Base-by-base conservation (phyloP, 345 rosid genomes). In the Ceriops zippeliana region DNA sequence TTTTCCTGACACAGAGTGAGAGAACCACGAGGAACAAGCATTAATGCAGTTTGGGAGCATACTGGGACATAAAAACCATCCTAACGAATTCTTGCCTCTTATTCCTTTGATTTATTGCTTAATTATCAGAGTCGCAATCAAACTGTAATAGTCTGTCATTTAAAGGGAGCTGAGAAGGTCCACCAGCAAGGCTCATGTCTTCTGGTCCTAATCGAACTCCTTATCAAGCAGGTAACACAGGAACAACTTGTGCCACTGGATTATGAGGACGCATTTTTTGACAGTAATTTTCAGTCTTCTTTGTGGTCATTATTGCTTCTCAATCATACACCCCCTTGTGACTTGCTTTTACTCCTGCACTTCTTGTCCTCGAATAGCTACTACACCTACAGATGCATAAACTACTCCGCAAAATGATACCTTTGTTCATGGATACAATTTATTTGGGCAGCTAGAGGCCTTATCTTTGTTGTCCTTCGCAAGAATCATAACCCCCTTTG, bases 61-160 rank as follows among this genome's bases (percentile, higher is more conserved):
- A 65, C 11, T 11, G 61, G 21, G 68, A 54, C 72, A 61, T 22
- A 34, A 49, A 63, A 52, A 69, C 60, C 34, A 37, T 22, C n/a
- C 2, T 54, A 62, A 67, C 69, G 59, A 58, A 63, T 71, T 26
- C 54, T 51, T 67, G 75, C 54, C n/a, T 46, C 71, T 13, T 64
- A 28, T 56, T 51, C 46, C 59, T 63, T 11, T 27, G 17, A 16
- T 61, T 52, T 63, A 21, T 69, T 38, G 54, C 52, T 35, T 59
- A 70, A 75, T 72, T 66, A 80, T 75, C 78, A 59, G 19, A 15
- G 84, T 82, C 81, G 42, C 60, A 17, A 78, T 82, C 84, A 68
- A 65, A 37, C 28, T 56, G 31, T 52, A 70, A 60, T 34, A 27
- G 68, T 74, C 69, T 52, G 58, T 66, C 56, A 61, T 42, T 13